A percentile compares a stretch with the other conserved stretches of the same genome.
These are phyloP conservation scores for Tilletiaria anomala DNA, from an alignment of 1,284 basidiomycete species.

Conservation along the genomic window DNA sequence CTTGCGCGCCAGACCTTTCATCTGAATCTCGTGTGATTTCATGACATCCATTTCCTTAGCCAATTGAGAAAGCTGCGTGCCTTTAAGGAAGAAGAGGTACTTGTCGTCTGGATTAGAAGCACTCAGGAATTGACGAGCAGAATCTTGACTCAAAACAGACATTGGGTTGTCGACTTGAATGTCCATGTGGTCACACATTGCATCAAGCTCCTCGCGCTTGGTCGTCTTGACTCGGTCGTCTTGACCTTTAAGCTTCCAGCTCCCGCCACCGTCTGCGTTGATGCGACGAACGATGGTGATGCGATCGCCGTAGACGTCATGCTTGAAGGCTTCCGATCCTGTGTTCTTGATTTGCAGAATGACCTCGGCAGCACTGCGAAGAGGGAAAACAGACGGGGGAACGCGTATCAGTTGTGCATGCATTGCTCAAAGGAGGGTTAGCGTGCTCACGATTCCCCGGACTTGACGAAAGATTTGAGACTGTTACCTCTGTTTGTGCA, in stretches of 20 bases:
- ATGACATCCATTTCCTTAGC: slow-evolving; percentile 70
- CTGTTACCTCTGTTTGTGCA: slow-evolving; percentile 66
- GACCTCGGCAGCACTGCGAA: slow-evolving; percentile 55
- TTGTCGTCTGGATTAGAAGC: slow-evolving; percentile 70
- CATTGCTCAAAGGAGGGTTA: too few species aligned
- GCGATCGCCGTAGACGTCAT: slow-evolving; percentile 62
- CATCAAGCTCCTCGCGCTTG: slow-evolving; percentile 71
- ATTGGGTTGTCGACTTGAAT: slow-evolving; percentile 95
- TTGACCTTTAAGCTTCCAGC: slow-evolving; percentile 66
- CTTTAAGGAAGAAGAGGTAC: slow-evolving; percentile 83
- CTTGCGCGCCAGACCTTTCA: slow-evolving; percentile 17
- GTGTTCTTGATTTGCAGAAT: slow-evolving; percentile 69
- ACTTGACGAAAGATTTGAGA: slow-evolving; percentile 74
- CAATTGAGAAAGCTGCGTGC: slow-evolving; percentile 79
- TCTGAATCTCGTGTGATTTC: slow-evolving; percentile 38
- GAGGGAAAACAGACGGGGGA: slow-evolving; percentile 3
- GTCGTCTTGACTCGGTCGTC: slow-evolving; percentile 56
- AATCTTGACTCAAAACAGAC: slow-evolving; percentile 53
- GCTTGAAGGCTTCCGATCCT: slow-evolving; percentile 74
- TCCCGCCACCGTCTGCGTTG: slow-evolving; percentile 55
- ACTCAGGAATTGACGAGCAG: slow-evolving; percentile 69
- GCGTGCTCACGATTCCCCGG: slow-evolving; percentile 66
- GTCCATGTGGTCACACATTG: slow-evolving; percentile 86
- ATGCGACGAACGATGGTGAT: slow-evolving; percentile 76
- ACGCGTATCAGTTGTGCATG: too few species aligned